These are phyloP conservation scores for Annulohypoxylon stygium DNA, from an alignment of 495 filamentous ascomycete genomes.

Conservation along the genomic window DNA sequence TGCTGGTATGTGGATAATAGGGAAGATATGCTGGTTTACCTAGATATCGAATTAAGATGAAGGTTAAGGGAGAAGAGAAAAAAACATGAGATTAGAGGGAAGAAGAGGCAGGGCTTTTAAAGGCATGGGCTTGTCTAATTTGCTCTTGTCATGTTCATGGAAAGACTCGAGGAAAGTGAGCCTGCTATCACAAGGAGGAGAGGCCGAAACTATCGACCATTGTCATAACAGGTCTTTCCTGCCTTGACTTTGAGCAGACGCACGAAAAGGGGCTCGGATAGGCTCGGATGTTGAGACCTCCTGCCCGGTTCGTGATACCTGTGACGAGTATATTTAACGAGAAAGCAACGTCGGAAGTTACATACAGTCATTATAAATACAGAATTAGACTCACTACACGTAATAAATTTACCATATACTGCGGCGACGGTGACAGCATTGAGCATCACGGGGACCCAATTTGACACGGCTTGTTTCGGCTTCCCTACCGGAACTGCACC, in stretches of 20 bases:
- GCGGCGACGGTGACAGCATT: neutral
- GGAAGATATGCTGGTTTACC: slow-evolving; percentile 1
- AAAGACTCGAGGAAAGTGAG: neutral
- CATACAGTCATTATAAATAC: neutral
- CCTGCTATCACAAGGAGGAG: neutral
- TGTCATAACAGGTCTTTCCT: neutral
- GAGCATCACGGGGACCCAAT: neutral
- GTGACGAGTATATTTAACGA: neutral
- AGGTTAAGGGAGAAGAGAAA: slow-evolving; percentile 11
- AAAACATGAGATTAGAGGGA: neutral
- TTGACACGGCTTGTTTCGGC: slow-evolving; percentile 22
- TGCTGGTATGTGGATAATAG: slow-evolving; percentile 6
- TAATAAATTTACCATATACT: neutral
- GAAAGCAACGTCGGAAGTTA: neutral
- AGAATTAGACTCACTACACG: neutral
- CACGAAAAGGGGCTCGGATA: slow-evolving; percentile 15
- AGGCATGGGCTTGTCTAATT: neutral
- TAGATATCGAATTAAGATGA: neutral
- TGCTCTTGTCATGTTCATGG: slow-evolving; percentile 7
- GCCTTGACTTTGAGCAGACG: neutral
- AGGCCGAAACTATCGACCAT: neutral
- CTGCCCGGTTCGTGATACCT: neutral
- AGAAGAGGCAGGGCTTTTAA: slow-evolving; percentile 11
- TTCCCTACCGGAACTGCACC: neutral
- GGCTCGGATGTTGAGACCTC: slow-evolving; percentile 9